phyloP scores from a whole-genome alignment of 75 land plant genomes.

The Pinus albicaulis region DNA sequence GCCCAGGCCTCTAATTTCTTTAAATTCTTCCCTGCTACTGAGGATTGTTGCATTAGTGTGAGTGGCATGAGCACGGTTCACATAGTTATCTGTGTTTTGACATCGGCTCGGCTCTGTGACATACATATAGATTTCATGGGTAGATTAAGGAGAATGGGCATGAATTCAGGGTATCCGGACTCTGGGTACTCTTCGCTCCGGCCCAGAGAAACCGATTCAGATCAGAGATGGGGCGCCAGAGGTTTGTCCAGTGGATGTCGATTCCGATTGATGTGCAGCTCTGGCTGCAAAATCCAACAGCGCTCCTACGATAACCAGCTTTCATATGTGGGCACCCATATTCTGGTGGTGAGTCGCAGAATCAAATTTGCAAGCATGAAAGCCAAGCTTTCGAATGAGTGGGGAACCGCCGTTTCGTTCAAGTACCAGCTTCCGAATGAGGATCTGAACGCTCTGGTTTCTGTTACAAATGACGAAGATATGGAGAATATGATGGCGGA shows the following conservation, averaged over 20 bases:
- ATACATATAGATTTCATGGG: no score
- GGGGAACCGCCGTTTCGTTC: conserved; percentile 30
- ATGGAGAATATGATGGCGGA: conserved; percentile 97
- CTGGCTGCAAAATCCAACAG: conserved; percentile 84
- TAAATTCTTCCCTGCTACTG: no score
- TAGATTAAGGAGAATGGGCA: no score
- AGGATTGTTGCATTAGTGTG: no score
- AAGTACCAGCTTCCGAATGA: conserved; percentile 96
- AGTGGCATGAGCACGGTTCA: no score
- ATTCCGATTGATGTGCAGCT: conserved; percentile 92
- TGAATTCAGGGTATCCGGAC: conserved; percentile 27
- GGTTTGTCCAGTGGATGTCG: not conserved
- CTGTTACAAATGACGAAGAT: conserved; percentile 93
- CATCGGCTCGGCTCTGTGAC: no score
- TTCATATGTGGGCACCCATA: conserved; percentile 77
- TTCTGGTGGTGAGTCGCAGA: conserved; percentile 65
- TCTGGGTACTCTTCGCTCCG: conserved; percentile 53
- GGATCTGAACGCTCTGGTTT: conserved; percentile 86
- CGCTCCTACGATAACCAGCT: conserved; percentile 77
- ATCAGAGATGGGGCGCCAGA: conserved; percentile 23
- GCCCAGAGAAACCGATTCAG: conserved; percentile 40
- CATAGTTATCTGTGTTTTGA: no score
- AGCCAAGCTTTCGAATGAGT: conserved; percentile 46
- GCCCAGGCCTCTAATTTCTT: no score
- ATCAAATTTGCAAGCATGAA: conserved; percentile 39